Evolutionary conservation across 345 rosid species (phyloP), one percentile per base, ranked within the genome.

Genomic region (Barbarea vulgaris): DNA sequence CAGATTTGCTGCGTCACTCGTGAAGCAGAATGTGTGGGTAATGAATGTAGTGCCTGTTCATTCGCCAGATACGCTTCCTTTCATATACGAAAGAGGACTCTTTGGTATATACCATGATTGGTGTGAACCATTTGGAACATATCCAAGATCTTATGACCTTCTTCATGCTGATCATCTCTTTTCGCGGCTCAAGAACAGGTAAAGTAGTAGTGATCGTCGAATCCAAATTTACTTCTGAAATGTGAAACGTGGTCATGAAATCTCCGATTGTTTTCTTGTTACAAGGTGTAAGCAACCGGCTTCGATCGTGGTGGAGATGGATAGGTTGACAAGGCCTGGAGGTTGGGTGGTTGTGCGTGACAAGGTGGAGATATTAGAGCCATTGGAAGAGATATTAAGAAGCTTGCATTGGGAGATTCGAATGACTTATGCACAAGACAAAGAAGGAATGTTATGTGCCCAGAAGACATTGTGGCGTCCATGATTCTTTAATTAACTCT

Each of bases 81-180:
- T 88, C 73, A 88, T 94, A 63, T 91, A 74, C 42, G 96, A 91
- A 61, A 91, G 97, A 2, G 97, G 97, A 3, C 92, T 90, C 11
- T 1, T 85, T 0, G 98, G 98, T 10, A 70, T 87, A 61, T 94
- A 94, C 87, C 98, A 94, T 61, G 96, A 94, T 74, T 94, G 98
- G 98, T 94, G 98, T 5, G 96, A 94, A 79, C 53, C 97, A 7
- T 94, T 91, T 4, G 86, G 97, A 77, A 86, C 96, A 44, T 90
- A 91, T 65, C 96, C 98, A n/a, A 87, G 97, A 82, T 88, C 97
- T 37, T 94, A 91, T 64, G 97, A 94, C 81, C 97, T 94, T 33
- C 84, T 94, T 55, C 97, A 94, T 19, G 97, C 93, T 2, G 97
- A 94, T 82, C 98, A 94, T 87, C 86, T 94, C 58, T 91, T 94